These are phyloP conservation scores for Lentinula boryana DNA, from an alignment of 768 basidiomycete species.

Conservation along the genomic window DNA sequence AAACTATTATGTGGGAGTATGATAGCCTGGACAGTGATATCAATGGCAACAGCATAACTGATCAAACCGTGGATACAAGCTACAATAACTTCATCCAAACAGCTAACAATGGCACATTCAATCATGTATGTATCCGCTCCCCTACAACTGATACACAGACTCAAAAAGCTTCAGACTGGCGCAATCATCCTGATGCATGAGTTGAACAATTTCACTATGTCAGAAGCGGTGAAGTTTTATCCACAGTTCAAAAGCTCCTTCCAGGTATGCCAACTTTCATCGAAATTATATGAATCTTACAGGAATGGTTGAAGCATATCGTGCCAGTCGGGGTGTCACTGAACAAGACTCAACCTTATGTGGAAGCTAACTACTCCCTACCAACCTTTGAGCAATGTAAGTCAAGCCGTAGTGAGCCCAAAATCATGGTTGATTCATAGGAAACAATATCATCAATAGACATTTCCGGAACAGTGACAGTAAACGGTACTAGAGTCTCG, in stretches of 20 bases:
- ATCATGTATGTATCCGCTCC: constrained; percentile 21
- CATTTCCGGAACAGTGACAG: background rate
- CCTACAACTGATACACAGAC: background rate
- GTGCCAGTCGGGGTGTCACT: constrained; percentile 48
- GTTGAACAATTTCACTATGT: constrained; percentile 56
- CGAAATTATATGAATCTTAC: background rate
- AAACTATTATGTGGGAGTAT: constrained; percentile 68
- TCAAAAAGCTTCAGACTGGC: constrained; percentile 26
- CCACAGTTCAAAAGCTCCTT: constrained; percentile 38
- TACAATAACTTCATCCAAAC: constrained; percentile 48
- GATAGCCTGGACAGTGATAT: constrained; percentile 50
- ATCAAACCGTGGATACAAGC: constrained; percentile 41
- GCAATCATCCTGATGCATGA: constrained; percentile 55
- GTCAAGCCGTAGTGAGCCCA: constrained; percentile 7
- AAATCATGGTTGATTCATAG: no score
- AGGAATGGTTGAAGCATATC: constrained; percentile 25
- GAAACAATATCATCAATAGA: background rate
- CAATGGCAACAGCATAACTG: constrained; percentile 20
- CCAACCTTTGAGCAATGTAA: constrained; percentile 44
- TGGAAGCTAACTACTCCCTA: constrained; percentile 35
- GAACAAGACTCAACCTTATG: constrained; percentile 48
- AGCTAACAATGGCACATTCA: constrained; percentile 36
- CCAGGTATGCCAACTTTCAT: constrained; percentile 23
- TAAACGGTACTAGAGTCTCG: background rate
- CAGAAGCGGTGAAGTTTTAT: constrained; percentile 50